phyloP scores from a whole-genome alignment of 2,329 filamentous ascomycete genomes.

The Trichoderma harzianum region DNA sequence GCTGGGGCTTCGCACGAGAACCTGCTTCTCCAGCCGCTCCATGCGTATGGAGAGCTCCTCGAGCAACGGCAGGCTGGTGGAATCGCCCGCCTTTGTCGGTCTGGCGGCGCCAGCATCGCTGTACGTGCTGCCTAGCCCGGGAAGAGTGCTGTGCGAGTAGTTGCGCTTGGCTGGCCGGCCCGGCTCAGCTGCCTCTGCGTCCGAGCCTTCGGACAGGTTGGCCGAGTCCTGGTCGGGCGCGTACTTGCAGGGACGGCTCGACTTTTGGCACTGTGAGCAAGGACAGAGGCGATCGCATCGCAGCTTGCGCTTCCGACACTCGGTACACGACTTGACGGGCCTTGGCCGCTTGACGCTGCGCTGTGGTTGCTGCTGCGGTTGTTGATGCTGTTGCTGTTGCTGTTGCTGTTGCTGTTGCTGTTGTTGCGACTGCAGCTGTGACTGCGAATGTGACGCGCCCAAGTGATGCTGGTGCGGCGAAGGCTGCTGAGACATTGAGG shows the following conservation, averaged over 20 bases:
- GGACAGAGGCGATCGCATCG: slow-evolving; percentile 54
- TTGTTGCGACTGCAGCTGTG: slow-evolving; percentile 19
- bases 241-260: slow-evolving; percentile 52
- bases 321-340: slow-evolving; percentile 55
- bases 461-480: slow-evolving; percentile 28
- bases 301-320: slow-evolving; percentile 56
- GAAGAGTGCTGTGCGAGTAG: slow-evolving; percentile 28
- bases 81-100: slow-evolving; percentile 34
- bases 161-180: slow-evolving; percentile 40
- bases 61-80: slow-evolving; percentile 34
- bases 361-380: slow-evolving; percentile 31
- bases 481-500: slow-evolving; percentile 14
- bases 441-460: slow-evolving; percentile 21
- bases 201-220: slow-evolving; percentile 49
- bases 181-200: slow-evolving; percentile 35
- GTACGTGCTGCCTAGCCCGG: slow-evolving; percentile 24
- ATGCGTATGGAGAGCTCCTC: slow-evolving; percentile 50
- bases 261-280: slow-evolving; percentile 57
- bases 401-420: slow-evolving; percentile 32
- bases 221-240: slow-evolving; percentile 46
- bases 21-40: slow-evolving; percentile 52
- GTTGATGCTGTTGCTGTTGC: slow-evolving; percentile 27
- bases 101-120: slow-evolving; percentile 25
- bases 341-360: slow-evolving; percentile 52
- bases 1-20: slow-evolving; percentile 42